These are phyloP conservation scores for Candida manassasensis DNA, from an alignment of 805 yeast genomes.

Conservation along the genomic window DNA sequence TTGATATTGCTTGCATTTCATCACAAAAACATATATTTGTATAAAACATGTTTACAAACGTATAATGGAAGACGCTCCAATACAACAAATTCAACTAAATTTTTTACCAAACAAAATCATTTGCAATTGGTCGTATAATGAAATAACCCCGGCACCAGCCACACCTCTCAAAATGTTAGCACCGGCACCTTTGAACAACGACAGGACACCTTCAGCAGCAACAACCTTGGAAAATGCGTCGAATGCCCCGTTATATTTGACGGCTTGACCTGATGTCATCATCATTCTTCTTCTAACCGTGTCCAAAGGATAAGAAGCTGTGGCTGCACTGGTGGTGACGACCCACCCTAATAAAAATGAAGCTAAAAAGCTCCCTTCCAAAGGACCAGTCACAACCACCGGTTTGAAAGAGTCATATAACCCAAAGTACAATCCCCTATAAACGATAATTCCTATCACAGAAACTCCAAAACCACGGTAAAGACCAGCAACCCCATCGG, in stretches of 20 bases:
- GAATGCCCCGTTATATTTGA: constrained; percentile 91
- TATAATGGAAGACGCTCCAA: no score
- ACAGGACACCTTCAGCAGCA: constrained; percentile 89
- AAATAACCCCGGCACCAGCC: constrained; percentile 99
- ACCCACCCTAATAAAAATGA: constrained; percentile 96
- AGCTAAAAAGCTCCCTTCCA: constrained; percentile 92
- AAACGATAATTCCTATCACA: constrained; percentile 93
- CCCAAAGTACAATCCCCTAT: constrained; percentile 99
- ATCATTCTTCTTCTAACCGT: constrained; percentile 99
- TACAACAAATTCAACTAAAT: constrained; percentile 56
- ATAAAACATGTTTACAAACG: no score
- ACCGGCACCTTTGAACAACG: constrained; percentile 98
- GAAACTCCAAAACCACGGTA: constrained; percentile 99
- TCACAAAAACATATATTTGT: no score
- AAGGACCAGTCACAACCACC: constrained; percentile 85
- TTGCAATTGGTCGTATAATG: constrained; percentile 96
- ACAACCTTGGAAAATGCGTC: constrained; percentile 90
- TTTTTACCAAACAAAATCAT: constrained; percentile 93
- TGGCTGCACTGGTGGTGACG: constrained; percentile 97
- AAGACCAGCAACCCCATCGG: constrained; percentile 97
- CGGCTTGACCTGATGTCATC: constrained; percentile 99
- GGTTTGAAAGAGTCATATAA: constrained; percentile 95
- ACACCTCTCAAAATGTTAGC: constrained; percentile 99
- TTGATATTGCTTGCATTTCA: no score
- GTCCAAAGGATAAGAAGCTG: constrained; percentile 98